Base-by-base conservation (phyloP, 768 basidiomycete genomes). In the Boletus huronensis region DNA sequence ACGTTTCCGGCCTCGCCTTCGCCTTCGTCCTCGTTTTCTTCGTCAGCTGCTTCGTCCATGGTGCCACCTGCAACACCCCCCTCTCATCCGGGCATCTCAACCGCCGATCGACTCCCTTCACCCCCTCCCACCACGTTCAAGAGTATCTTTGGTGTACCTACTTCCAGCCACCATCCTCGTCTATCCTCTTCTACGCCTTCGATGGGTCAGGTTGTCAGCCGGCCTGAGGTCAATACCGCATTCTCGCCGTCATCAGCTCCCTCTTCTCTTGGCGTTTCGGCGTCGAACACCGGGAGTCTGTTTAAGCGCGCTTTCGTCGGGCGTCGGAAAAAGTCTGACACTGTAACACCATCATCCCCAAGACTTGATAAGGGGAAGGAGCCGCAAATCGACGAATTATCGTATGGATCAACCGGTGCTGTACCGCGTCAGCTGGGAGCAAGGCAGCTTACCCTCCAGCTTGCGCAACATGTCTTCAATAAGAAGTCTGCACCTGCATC, bases 391-490 rank as follows among this genome's bases (percentile, higher is more conserved):
- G 65, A 67, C 26, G 65, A 62, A 29, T 57, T 50, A 16, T 26
- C 50, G 13, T 55, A 47, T 35, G 60, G 48, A 26, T 48, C 63
- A 29, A 16, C 56, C 29, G 50, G 45, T 35, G 48, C 52, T 35
- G 39, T 52, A 45, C 51, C 57, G 5, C 66, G 67, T 55, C 71
- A 58, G 55, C 64, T 54, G 9, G 71, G 61, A 49, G 67, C 66
- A 57, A 65, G 65, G 60, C 72, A 72, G 53, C 66, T 75, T 53
- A 70, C 77, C 45, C 69, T 73, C 21, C 70, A 76, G 53, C 68
- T 79, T 46, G 75, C 80, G n/a, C 73, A 78, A 51, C 77, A 78
- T 58, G 76, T 77, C 38, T 77, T 82, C 62, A 71, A 71, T 50
- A 73, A 64, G 65, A 76, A 70, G 64, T 66, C 65, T 28, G 65